A percentile compares a stretch with the other conserved stretches of the same genome.
Conservation (phyloP, 2,329 filamentous ascomycete species). For the Escovopsis sp. region DNA sequence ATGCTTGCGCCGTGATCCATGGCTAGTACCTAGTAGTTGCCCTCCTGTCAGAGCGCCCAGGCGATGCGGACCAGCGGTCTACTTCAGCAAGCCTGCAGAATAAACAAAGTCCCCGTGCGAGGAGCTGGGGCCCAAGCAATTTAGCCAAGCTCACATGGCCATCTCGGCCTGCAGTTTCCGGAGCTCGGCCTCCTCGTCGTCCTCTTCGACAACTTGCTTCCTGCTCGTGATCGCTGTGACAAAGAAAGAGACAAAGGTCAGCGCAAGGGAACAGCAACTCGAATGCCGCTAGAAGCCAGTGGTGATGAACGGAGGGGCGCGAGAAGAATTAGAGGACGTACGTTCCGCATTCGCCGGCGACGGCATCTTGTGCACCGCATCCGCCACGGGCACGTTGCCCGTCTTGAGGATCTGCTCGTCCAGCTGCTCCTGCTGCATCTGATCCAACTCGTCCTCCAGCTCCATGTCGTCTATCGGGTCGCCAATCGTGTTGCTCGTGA, state of each 20-base stretch:
- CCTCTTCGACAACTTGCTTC: constrained; percentile 47
- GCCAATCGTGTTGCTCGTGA: constrained; percentile 54
- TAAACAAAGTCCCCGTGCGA: neutral
- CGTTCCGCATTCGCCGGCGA: constrained; percentile 58
- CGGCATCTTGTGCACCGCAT: constrained; percentile 64
- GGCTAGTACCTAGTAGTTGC: too few species aligned
- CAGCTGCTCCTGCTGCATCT: constrained; percentile 79
- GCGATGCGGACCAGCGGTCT: too few species aligned
- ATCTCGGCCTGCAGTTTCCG: constrained; percentile 90
- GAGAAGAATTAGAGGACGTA: too few species aligned
- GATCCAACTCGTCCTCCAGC: constrained; percentile 70
- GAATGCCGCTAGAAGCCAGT: too few species aligned
- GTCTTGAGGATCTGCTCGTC: constrained; percentile 90
- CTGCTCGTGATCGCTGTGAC: constrained; percentile 17
- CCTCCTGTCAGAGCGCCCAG: too few species aligned
- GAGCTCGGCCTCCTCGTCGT: constrained; percentile 92
- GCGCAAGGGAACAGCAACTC: too few species aligned
- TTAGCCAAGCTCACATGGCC: constrained; percentile 66
- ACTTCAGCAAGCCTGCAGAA: neutral
- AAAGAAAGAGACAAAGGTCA: too few species aligned
- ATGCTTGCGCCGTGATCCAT: neutral
- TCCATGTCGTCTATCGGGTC: constrained; percentile 72
- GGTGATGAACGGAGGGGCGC: too few species aligned
- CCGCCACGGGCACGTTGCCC: constrained; percentile 66
- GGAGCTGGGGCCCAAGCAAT: neutral